These are phyloP conservation scores for Reutealis trisperma DNA, from an alignment of 345 rosid genomes.

Conservation along the genomic window DNA sequence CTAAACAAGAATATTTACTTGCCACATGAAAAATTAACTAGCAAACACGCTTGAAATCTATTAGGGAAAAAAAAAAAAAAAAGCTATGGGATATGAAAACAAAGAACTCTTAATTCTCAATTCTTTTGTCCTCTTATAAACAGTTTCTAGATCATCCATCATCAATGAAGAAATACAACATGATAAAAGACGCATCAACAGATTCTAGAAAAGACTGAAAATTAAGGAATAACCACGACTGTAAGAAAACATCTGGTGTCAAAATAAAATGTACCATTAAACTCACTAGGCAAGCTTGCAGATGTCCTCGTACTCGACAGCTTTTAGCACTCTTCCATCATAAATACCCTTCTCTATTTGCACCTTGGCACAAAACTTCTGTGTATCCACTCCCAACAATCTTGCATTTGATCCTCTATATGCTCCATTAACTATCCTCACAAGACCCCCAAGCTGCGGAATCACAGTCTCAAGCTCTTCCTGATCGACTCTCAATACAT, in stretches of 20 bases:
- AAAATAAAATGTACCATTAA: not conserved
- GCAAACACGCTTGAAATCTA: not conserved
- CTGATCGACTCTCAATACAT: constrained; percentile 82
- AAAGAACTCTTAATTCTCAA: not conserved
- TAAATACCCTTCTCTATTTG: constrained; percentile 93
- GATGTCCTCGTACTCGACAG: constrained; percentile 87
- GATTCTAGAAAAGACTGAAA: not conserved
- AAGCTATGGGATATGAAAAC: not conserved
- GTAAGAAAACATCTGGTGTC: not conserved
- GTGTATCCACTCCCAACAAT: constrained; percentile 76
- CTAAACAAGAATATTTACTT: not conserved
- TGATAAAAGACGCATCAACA: not conserved
- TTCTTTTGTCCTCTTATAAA: not conserved
- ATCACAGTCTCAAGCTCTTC: constrained; percentile 96
- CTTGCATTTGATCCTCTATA: constrained; percentile 80
- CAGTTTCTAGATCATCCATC: constrained; percentile 7
- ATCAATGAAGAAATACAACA: not conserved
- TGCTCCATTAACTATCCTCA: constrained; percentile 87
- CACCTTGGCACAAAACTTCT: constrained; percentile 77
- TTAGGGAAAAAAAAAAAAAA: not conserved
- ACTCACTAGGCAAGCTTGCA: constrained; percentile 65
- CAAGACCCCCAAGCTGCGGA: constrained; percentile 77
- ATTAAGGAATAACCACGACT: not conserved
- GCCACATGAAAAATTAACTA: not conserved
- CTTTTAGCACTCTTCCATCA: constrained; percentile 82